Evolutionary conservation across 2,329 filamentous ascomycete genomes (phyloP).

Genomic region (Fusarium setosum): DNA sequence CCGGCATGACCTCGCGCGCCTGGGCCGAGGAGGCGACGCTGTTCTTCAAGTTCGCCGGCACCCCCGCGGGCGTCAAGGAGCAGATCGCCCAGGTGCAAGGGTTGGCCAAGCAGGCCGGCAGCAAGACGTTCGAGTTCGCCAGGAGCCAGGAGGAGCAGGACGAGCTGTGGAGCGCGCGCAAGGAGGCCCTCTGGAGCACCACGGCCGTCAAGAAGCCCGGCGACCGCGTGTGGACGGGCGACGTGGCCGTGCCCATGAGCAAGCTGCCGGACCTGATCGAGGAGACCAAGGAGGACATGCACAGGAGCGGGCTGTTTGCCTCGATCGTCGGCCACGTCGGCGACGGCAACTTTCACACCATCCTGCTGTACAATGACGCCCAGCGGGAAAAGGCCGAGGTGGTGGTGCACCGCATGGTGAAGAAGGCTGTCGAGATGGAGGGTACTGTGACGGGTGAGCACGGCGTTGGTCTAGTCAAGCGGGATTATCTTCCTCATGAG

Average conservation of each 20-base stretch:
- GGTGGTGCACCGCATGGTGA: conserved; percentile 86
- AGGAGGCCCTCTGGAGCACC: conserved; percentile 86
- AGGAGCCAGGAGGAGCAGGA: conserved; percentile 74
- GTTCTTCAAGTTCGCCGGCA: conserved; percentile 88
- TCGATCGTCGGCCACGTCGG: conserved; percentile 78
- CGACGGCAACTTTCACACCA: conserved; percentile 82
- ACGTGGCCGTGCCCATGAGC: conserved; percentile 86
- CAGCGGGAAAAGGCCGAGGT: conserved; percentile 75
- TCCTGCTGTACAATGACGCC: conserved; percentile 71
- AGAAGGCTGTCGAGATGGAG: conserved; percentile 85
- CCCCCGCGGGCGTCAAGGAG: conserved; percentile 78
- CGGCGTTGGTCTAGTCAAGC: conserved; percentile 85
- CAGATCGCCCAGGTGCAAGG: conserved; percentile 76
- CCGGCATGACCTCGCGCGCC: conserved; percentile 71
- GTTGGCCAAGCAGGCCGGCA: conserved; percentile 70
- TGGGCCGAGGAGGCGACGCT: conserved; percentile 82
- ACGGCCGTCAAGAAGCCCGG: conserved; percentile 73
- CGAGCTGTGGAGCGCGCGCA: conserved; percentile 85
- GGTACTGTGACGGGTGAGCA: conserved; percentile 91
- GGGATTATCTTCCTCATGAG: conserved; percentile 85
- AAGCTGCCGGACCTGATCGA: conserved; percentile 80
- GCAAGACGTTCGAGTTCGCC: conserved; percentile 83
- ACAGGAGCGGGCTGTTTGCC: conserved; percentile 55
- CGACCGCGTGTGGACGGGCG: conserved; percentile 87
- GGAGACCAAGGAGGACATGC: conserved; percentile 67